Evolutionary conservation across 2,329 filamentous ascomycete species (phyloP).

Genomic region (Fusarium sp.): DNA sequence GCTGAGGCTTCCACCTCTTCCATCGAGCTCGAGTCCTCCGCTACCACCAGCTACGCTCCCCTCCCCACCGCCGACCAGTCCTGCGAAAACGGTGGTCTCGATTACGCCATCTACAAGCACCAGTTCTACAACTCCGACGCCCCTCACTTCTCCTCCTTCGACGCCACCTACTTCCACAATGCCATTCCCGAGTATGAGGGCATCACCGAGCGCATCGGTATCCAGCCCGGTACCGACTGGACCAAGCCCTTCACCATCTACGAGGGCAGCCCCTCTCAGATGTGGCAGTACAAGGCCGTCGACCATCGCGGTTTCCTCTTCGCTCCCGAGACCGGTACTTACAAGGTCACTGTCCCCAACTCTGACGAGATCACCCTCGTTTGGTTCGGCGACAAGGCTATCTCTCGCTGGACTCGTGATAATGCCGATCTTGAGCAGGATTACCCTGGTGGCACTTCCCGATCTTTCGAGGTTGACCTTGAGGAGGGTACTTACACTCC

Average conservation of each 20-base stretch:
- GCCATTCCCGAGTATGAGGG: neutral
- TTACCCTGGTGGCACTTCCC: conserved; percentile 14
- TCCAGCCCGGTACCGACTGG: neutral
- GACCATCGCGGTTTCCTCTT: conserved; percentile 10
- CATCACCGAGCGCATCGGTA: conserved; percentile 3
- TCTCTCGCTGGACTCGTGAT: neutral
- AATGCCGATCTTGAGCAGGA: conserved; percentile 20
- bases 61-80: conserved; percentile 13
- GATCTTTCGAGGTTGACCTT: neutral
- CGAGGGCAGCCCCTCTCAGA: neutral
- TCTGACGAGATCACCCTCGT: conserved; percentile 21
- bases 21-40: neutral
- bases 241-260: conserved; percentile 2
- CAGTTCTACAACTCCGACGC: neutral
- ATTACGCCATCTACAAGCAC: conserved; percentile 12
- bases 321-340: neutral
- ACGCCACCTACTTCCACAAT: neutral
- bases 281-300: conserved; percentile 18
- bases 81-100: conserved; percentile 4
- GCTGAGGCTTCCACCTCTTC: neutral
- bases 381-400: conserved; percentile 8
- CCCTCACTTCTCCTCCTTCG: conserved; percentile 5
- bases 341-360: conserved; percentile 10
- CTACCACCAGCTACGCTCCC: neutral
- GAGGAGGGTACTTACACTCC: conserved; percentile 11